A percentile compares a stretch with the other conserved stretches of the same genome.
Evolutionary conservation across 495 filamentous ascomycete species (phyloP).

Genomic region (Pyronema omphalodes): DNA sequence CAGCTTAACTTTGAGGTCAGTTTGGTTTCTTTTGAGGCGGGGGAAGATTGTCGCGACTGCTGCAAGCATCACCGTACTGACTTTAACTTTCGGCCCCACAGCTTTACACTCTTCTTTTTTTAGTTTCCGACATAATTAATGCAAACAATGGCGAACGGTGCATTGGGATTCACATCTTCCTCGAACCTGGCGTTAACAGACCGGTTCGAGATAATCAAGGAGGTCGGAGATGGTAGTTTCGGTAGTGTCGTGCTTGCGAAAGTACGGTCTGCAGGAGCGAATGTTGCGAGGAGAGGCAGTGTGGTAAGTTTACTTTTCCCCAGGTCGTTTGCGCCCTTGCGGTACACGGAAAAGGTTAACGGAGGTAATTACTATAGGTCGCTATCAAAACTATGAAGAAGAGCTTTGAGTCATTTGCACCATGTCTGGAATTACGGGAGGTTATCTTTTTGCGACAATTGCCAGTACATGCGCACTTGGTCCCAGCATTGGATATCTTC

Average conservation of each 20-base stretch:
- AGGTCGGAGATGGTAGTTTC: slow-evolving; percentile 97
- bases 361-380: slow-evolving; percentile 37
- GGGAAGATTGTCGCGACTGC: too few relatives aligned
- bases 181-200: slow-evolving; percentile 33
- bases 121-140: neutral
- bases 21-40: too few relatives aligned
- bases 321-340: neutral
- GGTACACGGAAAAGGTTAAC: neutral
- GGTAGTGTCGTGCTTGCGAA: slow-evolving; percentile 86
- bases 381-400: slow-evolving; percentile 99
- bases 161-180: slow-evolving; percentile 10
- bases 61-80: too few relatives aligned
- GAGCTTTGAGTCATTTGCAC: slow-evolving; percentile 77
- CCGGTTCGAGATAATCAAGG: slow-evolving; percentile 89
- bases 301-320: slow-evolving; percentile 45
- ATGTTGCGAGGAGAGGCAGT: slow-evolving; percentile 74
- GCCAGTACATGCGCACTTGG: slow-evolving; percentile 73
- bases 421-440: slow-evolving; percentile 82
- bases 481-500: slow-evolving; percentile 96
- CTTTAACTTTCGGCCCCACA: too few relatives aligned
- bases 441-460: slow-evolving; percentile 89
- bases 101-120: neutral
- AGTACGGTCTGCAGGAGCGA: slow-evolving; percentile 73
- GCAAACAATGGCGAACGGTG: slow-evolving; percentile 22
- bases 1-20: too few relatives aligned